Evolutionary conservation across 2,329 filamentous ascomycete species (phyloP).

Genomic region (Zymoseptoria tritici): DNA sequence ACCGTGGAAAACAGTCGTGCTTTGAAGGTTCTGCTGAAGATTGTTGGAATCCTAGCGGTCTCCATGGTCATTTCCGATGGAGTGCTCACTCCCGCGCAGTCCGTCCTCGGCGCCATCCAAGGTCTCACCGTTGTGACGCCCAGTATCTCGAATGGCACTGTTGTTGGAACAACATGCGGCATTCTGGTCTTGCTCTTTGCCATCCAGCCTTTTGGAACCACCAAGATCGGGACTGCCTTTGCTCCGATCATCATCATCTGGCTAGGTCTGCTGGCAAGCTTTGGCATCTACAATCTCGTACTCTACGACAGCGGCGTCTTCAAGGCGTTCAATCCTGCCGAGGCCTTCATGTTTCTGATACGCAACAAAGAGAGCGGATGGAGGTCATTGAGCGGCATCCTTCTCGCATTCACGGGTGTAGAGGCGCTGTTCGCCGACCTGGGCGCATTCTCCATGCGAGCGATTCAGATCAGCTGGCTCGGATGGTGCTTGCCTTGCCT

Average conservation of each 20-base stretch:
- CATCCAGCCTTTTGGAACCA: constrained; percentile 58
- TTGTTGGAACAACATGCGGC: constrained; percentile 57
- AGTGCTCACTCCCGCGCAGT: constrained; percentile 62
- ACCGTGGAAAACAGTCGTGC: constrained; percentile 51
- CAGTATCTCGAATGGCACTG: constrained; percentile 48
- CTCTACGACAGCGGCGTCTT: constrained; percentile 43
- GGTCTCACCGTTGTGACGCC: constrained; percentile 49
- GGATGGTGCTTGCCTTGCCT: constrained; percentile 59
- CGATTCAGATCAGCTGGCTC: constrained; percentile 68
- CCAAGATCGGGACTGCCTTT: constrained; percentile 53
- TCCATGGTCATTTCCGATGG: constrained; percentile 62
- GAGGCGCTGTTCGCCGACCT: constrained; percentile 73
- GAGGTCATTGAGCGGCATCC: constrained; percentile 57
- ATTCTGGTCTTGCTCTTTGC: constrained; percentile 58
- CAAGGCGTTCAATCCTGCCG: constrained; percentile 49
- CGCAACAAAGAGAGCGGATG: constrained; percentile 55
- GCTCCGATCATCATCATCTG: constrained; percentile 62
- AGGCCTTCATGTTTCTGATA: constrained; percentile 54
- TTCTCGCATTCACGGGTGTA: constrained; percentile 70
- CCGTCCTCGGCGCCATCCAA: constrained; percentile 62
- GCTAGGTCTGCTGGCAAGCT: constrained; percentile 53
- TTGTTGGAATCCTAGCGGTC: constrained; percentile 58
- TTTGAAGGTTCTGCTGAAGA: constrained; percentile 49
- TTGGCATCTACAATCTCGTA: constrained; percentile 54
- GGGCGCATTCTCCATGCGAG: constrained; percentile 57